Evolutionary conservation across 306 rosid species (phyloP).

Genomic region (Betula pendula): DNA sequence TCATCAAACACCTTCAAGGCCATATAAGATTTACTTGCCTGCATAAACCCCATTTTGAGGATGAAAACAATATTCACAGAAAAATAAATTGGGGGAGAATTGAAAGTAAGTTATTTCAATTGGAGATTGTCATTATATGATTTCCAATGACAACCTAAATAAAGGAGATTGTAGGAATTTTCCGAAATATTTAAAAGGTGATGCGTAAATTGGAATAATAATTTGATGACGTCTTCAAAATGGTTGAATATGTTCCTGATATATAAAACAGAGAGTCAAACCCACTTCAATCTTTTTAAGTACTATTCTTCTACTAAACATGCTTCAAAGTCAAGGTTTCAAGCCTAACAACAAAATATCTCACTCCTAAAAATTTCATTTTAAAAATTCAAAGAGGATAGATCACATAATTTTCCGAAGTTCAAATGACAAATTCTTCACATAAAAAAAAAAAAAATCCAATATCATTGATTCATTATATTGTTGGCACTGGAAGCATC

Average conservation of each 20-base stretch:
- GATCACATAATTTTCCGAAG: background rate
- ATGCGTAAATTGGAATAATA: background rate
- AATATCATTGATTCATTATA: background rate
- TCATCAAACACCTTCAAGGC: conserved; percentile 70
- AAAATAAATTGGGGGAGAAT: background rate
- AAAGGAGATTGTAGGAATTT: background rate
- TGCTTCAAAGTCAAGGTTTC: background rate
- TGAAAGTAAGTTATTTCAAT: background rate
- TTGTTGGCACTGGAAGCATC: background rate
- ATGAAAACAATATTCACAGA: background rate
- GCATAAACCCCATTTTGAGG: conserved; percentile 33
- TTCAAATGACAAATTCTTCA: background rate
- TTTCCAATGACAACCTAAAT: background rate
- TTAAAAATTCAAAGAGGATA: background rate
- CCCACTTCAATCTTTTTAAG: background rate
- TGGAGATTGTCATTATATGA: background rate
- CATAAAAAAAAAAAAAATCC: background rate
- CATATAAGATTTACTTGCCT: conserved; percentile 79
- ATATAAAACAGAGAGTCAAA: background rate
- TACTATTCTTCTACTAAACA: background rate
- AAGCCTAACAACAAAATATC: background rate
- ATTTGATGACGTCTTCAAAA: background rate
- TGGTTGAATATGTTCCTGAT: background rate
- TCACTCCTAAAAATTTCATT: background rate
- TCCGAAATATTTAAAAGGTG: background rate